Base-by-base conservation (phyloP, 768 basidiomycete species). In the Tubosaeta sp. region DNA sequence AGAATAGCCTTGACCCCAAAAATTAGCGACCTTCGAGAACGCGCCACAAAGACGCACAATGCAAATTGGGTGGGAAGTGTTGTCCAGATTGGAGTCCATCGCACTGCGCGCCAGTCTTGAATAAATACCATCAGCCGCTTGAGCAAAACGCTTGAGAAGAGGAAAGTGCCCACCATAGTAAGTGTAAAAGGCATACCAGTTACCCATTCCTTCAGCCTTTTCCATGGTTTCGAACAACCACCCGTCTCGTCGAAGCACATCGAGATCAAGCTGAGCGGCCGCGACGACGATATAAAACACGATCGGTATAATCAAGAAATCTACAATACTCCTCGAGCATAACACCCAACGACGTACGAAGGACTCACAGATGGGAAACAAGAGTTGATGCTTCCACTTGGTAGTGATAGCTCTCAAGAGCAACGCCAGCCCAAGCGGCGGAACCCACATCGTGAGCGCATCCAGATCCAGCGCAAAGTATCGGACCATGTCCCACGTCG, bases 11-110 rank as follows among this genome's bases (percentile, higher is more conserved):
- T 51, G n/a, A 11, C 26, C 25, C 43, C 12, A 64, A 62, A 66
- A 47, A 71, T 66, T 38, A 72, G 54, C 27, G 8, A 43, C 9
- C 6, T 5, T 7, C 12, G 17, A 1, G 34, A 32, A 19, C 3
- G 5, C 11, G 14, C 19, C 19, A 33, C 66, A 54, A 42, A 58
- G 60, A 72, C 89, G 63, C 55, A 87, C 83, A 99, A 67, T 5
- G 95, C 95, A 53, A 97, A 82, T 64, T 98, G 95, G 1, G 95
- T 98, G 4, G 95, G 95, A 63, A 99, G 71, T 0, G 92, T 95
- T 1, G 79, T 71, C 83, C 86, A 86, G 31, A 99, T 74, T 0
- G 86, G 82, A 5, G 64, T 70, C 72, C 83, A 91, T 17, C 72
- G 73, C 13, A 88, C 81, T 17, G 77, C 74, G 13, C 65, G 62